Conservation (phyloP, 2,329 filamentous ascomycete species). For the Cordyceps tenuipes region DNA sequence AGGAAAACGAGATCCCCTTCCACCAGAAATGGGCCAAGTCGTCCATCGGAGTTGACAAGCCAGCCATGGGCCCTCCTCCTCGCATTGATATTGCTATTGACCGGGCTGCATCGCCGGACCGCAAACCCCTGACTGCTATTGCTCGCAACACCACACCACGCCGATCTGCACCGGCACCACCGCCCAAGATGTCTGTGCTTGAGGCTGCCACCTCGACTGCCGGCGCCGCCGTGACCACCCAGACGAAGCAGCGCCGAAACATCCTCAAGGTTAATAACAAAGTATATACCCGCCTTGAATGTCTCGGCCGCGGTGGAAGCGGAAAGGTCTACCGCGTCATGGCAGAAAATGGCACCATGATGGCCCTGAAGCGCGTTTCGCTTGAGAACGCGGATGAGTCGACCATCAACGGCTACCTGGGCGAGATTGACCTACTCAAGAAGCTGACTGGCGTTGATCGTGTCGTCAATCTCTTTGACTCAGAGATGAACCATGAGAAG, state of each 20-base stretch:
- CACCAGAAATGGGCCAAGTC: slow-evolving; percentile 58
- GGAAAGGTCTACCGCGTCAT: slow-evolving; percentile 94
- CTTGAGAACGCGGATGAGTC: slow-evolving; percentile 81
- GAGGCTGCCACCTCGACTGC: slow-evolving; percentile 80
- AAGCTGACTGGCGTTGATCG: slow-evolving; percentile 78
- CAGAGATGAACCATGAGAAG: slow-evolving; percentile 88
- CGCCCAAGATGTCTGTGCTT: slow-evolving; percentile 94
- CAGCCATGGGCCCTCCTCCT: slow-evolving; percentile 42
- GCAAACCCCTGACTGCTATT: slow-evolving; percentile 46
- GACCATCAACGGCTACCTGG: slow-evolving; percentile 80
- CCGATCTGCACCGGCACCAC: slow-evolving; percentile 69
- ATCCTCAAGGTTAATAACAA: slow-evolving; percentile 86
- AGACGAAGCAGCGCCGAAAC: slow-evolving; percentile 67
- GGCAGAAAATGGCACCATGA: slow-evolving; percentile 92
- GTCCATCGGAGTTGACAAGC: slow-evolving; percentile 46
- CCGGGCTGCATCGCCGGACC: slow-evolving; percentile 41
- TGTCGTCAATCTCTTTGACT: slow-evolving; percentile 85
- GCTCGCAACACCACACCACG: slow-evolving; percentile 61
- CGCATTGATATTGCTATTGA: slow-evolving; percentile 33
- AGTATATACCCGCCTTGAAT: slow-evolving; percentile 80
- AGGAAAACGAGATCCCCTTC: slow-evolving; percentile 74
- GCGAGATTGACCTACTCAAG: slow-evolving; percentile 85
- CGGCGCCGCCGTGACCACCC: slow-evolving; percentile 67
- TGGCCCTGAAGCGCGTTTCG: slow-evolving; percentile 87
- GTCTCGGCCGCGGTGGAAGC: slow-evolving; percentile 84